Percentiles rank a stretch among this genome's conserved stretches.
phyloP scores from a whole-genome alignment of 805 yeast species.

The Ogataea pilisensis region DNA sequence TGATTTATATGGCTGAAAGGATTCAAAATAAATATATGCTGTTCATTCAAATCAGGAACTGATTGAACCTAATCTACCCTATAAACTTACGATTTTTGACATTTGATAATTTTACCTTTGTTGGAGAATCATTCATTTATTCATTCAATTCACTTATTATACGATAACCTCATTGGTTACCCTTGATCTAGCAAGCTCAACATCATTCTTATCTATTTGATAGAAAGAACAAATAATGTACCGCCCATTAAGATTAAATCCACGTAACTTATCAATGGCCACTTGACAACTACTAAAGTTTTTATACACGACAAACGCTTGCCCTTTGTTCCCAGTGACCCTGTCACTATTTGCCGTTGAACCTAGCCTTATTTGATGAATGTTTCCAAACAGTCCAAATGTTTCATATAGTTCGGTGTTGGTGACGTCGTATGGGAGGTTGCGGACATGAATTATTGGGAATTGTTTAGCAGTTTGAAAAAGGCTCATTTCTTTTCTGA shows the following conservation, averaged over 20 bases:
- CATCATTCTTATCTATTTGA: neutral
- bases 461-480: conserved; percentile 18
- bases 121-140: too few species aligned
- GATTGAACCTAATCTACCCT: too few species aligned
- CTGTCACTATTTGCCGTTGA: conserved; percentile 23
- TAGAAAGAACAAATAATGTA: conserved; percentile 46
- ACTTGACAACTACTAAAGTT: conserved; percentile 42
- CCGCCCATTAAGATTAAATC: conserved; percentile 55
- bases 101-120: too few species aligned
- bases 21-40: too few species aligned
- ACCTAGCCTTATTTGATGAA: conserved; percentile 49
- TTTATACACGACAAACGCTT: conserved; percentile 52
- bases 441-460: conserved; percentile 46
- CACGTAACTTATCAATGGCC: conserved; percentile 54
- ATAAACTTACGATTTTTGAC: too few species aligned
- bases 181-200: neutral
- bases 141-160: neutral
- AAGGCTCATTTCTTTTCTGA: neutral
- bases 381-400: conserved; percentile 52
- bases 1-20: too few species aligned
- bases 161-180: neutral
- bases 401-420: conserved; percentile 45
- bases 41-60: too few species aligned
- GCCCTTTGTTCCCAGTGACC: conserved; percentile 38
- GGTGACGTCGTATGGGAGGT: conserved; percentile 50